Percentiles rank a stretch among this genome's conserved stretches.
Conservation (phyloP, 352 stramenopile species). For the Phytophthora pini region DNA sequence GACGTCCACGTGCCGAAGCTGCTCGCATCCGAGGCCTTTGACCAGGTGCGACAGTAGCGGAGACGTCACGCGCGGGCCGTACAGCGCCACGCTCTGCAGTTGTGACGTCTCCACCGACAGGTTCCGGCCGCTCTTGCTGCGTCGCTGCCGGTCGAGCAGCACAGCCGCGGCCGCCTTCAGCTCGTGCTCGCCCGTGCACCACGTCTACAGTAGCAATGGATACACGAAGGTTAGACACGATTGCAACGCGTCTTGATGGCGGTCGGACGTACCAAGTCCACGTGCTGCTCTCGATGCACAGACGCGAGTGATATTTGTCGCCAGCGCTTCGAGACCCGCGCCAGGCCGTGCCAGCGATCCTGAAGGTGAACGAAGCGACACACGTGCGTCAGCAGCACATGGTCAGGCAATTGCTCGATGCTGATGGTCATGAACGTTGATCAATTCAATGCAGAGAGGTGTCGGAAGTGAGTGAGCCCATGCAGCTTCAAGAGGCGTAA, state of each 20-base stretch:
- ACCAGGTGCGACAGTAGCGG: slow-evolving; percentile 53
- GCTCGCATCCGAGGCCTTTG: slow-evolving; percentile 37
- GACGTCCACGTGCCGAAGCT: slow-evolving; percentile 59
- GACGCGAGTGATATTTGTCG: slow-evolving; percentile 61
- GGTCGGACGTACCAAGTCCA: slow-evolving; percentile 58
- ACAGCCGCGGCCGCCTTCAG: slow-evolving; percentile 50
- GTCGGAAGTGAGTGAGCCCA: slow-evolving; percentile 10
- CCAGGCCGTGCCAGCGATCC: slow-evolving; percentile 62
- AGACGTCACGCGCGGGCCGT: slow-evolving; percentile 62
- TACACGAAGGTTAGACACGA: not conserved
- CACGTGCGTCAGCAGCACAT: slow-evolving; percentile 51
- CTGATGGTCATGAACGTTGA: not conserved
- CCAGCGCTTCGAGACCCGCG: slow-evolving; percentile 66
- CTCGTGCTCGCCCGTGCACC: slow-evolving; percentile 71
- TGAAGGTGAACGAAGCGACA: slow-evolving; percentile 64
- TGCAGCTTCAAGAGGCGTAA: slow-evolving; percentile 19
- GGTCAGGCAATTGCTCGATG: slow-evolving; percentile 51
- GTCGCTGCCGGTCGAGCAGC: slow-evolving; percentile 31
- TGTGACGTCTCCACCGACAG: slow-evolving; percentile 30
- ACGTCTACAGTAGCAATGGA: slow-evolving; percentile 47
- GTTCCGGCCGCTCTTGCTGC: slow-evolving; percentile 14
- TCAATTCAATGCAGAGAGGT: not conserved
- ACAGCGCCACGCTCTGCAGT: slow-evolving; percentile 61
- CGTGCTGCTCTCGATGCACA: slow-evolving; percentile 48
- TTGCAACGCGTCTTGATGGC: not conserved